These are phyloP conservation scores for Diaporthe sp. DNA, from an alignment of 2,329 filamentous ascomycete species.

Conservation along the genomic window DNA sequence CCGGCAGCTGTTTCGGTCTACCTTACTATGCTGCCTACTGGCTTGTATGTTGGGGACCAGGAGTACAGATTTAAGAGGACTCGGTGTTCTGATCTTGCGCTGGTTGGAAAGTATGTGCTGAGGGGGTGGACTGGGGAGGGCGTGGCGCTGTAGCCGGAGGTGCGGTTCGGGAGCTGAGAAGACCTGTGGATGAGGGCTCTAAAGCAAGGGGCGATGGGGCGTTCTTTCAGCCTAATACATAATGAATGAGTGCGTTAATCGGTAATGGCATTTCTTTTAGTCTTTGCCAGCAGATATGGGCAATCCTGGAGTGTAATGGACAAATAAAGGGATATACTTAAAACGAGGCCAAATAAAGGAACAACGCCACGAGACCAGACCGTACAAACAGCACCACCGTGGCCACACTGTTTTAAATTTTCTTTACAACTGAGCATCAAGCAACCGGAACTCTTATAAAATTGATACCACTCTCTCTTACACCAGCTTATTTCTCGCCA, in stretches of 20 bases:
- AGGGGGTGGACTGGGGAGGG: not conserved
- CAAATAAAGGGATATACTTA: too few species aligned
- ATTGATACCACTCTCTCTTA: not conserved
- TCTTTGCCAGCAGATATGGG: too few species aligned
- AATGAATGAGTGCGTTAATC: too few species aligned
- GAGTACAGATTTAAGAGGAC: constrained; percentile 5
- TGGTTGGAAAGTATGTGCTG: not conserved
- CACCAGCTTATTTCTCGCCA: not conserved
- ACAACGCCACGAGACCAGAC: too few species aligned
- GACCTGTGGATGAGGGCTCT: too few species aligned
- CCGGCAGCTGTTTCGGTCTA: not conserved
- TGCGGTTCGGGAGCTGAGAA: not conserved
- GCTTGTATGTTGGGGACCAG: not conserved
- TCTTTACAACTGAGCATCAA: not conserved
- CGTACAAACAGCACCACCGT: not conserved
- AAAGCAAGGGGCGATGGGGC: too few species aligned
- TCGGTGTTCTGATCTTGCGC: not conserved
- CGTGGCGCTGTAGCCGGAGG: not conserved
- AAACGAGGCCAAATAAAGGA: too few species aligned
- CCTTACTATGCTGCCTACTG: not conserved
- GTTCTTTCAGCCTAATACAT: too few species aligned
- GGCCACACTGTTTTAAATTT: not conserved
- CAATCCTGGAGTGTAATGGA: too few species aligned
- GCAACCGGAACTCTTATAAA: not conserved
- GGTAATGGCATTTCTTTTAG: too few species aligned